These are phyloP conservation scores for Glycine latifolia DNA, from an alignment of 306 rosid genomes.

Conservation along the genomic window DNA sequence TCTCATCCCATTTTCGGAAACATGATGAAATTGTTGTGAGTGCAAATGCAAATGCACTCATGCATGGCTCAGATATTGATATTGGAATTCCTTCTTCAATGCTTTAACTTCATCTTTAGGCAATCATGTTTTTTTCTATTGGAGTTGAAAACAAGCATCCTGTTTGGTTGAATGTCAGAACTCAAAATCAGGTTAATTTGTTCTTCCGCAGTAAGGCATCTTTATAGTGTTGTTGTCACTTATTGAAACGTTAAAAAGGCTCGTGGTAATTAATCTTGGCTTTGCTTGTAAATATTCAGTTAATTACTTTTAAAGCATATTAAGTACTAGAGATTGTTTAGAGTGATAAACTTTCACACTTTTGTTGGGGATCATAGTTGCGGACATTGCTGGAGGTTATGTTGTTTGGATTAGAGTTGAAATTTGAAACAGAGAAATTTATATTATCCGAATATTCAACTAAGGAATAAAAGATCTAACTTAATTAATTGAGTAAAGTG, in stretches of 20 bases:
- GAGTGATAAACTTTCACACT: background rate
- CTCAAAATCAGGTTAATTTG: background rate
- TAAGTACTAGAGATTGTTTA: background rate
- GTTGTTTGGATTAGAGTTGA: background rate
- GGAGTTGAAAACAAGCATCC: conserved; percentile 44
- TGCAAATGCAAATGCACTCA: background rate
- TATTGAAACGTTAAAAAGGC: too few species aligned
- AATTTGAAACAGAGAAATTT: too few species aligned
- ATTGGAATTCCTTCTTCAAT: too few species aligned
- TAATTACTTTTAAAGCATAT: background rate
- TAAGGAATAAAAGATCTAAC: too few species aligned
- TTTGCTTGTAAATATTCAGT: background rate
- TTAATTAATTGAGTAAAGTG: too few species aligned
- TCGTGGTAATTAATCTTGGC: too few species aligned
- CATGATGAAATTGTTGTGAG: conserved; percentile 3
- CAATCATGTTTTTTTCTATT: background rate
- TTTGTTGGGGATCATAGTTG: too few species aligned
- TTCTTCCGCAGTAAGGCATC: too few species aligned
- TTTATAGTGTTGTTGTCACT: too few species aligned
- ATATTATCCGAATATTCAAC: too few species aligned
- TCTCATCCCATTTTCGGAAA: background rate
- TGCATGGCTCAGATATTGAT: background rate
- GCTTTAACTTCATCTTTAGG: conserved; percentile 33
- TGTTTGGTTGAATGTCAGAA: conserved; percentile 44
- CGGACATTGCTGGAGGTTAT: too few species aligned